Conservation (phyloP, 768 basidiomycete genomes). For the Hebeloma cylindrosporum region DNA sequence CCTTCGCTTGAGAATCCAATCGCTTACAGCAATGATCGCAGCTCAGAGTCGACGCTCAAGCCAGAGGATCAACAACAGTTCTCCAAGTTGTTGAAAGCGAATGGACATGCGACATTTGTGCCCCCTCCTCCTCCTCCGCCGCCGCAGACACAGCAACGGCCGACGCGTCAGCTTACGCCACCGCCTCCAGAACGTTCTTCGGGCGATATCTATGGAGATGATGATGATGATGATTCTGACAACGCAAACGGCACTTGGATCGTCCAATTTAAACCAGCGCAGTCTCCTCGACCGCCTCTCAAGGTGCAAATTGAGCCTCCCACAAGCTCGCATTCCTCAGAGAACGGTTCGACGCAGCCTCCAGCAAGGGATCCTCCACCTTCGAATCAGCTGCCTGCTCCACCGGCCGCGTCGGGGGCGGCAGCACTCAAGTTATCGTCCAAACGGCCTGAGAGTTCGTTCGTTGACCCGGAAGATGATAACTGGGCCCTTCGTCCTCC, state of each 20-base stretch:
- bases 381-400: constrained; percentile 11
- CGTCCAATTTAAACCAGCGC: constrained; percentile 24
- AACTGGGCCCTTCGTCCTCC: constrained; percentile 91
- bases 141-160: constrained; percentile 1
- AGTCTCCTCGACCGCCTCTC: constrained; percentile 40
- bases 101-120: constrained; percentile 10
- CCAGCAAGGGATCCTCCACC: constrained; percentile 11
- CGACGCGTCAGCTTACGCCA: constrained; percentile 12
- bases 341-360: constrained; percentile 7
- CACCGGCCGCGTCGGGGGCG: constrained; percentile 1
- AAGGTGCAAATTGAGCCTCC: constrained; percentile 43
- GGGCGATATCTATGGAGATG: constrained; percentile 8
- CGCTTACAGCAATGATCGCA: constrained; percentile 11
- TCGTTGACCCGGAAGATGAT: constrained; percentile 59
- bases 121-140: constrained; percentile 1
- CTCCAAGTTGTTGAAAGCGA: constrained; percentile 18
- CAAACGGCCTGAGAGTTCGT: constrained; percentile 48
- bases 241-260: constrained; percentile 40
- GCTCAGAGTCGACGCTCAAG: constrained; percentile 24
- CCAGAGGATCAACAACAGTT: constrained; percentile 24
- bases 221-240: constrained; percentile 45
- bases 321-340: constrained; percentile 5
- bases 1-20: constrained; percentile 20
- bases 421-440: constrained; percentile 3
- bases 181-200: constrained; percentile 14